Evolutionary conservation across 805 yeast species (phyloP).

Genomic region (Jamesozyma lodderae): DNA sequence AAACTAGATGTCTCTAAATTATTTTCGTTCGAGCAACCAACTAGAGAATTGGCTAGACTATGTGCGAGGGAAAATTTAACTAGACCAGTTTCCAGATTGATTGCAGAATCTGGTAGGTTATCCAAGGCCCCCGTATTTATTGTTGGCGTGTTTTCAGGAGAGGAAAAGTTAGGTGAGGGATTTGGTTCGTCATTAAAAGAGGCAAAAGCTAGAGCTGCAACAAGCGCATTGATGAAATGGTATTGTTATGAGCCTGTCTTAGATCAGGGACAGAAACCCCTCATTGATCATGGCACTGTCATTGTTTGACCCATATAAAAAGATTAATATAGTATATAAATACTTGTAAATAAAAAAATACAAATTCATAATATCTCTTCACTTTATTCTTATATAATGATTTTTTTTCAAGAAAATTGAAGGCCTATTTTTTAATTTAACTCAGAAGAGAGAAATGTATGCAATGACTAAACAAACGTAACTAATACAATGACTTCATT

Average conservation of each 20-base stretch:
- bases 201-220: conserved; percentile 88
- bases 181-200: conserved; percentile 84
- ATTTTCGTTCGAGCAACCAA: conserved; percentile 78
- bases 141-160: conserved; percentile 85
- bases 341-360: conserved; percentile 2
- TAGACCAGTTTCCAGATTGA: conserved; percentile 68
- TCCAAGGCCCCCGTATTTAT: conserved; percentile 78
- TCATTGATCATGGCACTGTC: conserved; percentile 38
- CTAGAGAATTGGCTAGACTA: conserved; percentile 68
- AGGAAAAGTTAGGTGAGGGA: conserved; percentile 82
- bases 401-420: no score
- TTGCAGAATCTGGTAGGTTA: conserved; percentile 89
- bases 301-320: conserved; percentile 27
- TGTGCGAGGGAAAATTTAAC: conserved; percentile 68
- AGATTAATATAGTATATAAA: background rate
- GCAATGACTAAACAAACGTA: background rate
- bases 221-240: conserved; percentile 83
- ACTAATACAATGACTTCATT: background rate
- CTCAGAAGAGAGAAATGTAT: background rate
- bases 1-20: conserved; percentile 63
- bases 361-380: background rate
- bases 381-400: no score
- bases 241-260: conserved; percentile 80
- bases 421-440: background rate
- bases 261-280: conserved; percentile 42